Evolutionary conservation across 768 basidiomycete genomes (phyloP).

Genomic region (Calocybe cyanea): DNA sequence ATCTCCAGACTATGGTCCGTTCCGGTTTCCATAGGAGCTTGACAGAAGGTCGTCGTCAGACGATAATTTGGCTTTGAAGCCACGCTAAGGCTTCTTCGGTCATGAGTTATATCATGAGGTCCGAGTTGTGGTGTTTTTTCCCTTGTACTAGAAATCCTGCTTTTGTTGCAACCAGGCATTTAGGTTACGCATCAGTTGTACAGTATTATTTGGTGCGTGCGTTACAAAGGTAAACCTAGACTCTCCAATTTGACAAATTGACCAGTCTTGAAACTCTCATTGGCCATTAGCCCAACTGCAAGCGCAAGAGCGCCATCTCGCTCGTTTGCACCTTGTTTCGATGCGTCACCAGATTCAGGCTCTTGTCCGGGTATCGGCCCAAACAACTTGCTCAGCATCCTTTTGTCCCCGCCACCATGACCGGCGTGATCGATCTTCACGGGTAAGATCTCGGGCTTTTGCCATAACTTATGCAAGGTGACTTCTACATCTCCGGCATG

Average conservation of each 20-base stretch:
- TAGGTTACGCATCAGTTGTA: too few species aligned
- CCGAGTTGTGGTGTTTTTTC: too few species aligned
- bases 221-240: slow-evolving; percentile 25
- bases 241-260: slow-evolving; percentile 35
- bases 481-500: slow-evolving; percentile 40
- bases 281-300: slow-evolving; percentile 45
- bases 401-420: slow-evolving; percentile 46
- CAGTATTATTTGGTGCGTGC: too few species aligned
- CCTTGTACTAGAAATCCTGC: too few species aligned
- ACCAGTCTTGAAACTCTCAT: slow-evolving; percentile 45
- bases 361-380: slow-evolving; percentile 40
- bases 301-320: slow-evolving; percentile 44
- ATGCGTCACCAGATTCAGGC: slow-evolving; percentile 37
- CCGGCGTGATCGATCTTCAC: slow-evolving; percentile 36
- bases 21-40: too few species aligned
- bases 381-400: slow-evolving; percentile 46
- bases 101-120: too few species aligned
- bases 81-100: too few species aligned
- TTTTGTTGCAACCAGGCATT: too few species aligned
- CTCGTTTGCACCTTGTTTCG: slow-evolving; percentile 44
- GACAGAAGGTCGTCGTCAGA: too few species aligned
- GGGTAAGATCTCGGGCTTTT: slow-evolving; percentile 36
- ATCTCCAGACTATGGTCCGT: too few species aligned
- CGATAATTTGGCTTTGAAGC: too few species aligned
- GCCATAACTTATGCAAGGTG: slow-evolving; percentile 42